Evolutionary conservation across 495 filamentous ascomycete genomes (phyloP).

Genomic region (Xylaria longipes): DNA sequence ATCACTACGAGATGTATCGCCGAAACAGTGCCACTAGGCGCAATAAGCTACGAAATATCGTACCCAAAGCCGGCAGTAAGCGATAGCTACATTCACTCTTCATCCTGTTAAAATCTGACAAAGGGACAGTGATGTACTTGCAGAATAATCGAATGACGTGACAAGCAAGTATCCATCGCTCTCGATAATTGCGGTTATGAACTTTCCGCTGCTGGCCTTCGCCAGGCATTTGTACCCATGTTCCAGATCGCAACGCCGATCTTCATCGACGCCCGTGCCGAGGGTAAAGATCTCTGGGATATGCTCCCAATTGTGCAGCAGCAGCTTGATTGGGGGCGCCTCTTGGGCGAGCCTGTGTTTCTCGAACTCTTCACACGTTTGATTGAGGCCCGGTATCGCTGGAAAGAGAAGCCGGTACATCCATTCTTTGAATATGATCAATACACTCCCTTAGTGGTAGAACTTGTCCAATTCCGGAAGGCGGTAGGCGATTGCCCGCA

Average conservation of each 20-base stretch:
- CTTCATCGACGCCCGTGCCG: background rate
- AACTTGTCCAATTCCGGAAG: slow-evolving; percentile 5
- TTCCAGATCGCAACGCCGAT: slow-evolving; percentile 5
- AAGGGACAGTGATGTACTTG: background rate
- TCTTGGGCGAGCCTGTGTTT: background rate
- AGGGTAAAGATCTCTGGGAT: slow-evolving; percentile 17
- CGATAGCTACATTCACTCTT: background rate
- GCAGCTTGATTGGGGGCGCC: background rate
- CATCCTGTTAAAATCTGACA: background rate
- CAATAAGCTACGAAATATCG: background rate
- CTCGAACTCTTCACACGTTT: slow-evolving; percentile 11
- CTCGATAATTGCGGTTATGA: background rate
- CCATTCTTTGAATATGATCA: background rate
- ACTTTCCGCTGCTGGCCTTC: background rate
- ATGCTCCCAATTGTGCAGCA: background rate
- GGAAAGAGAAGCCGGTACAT: background rate
- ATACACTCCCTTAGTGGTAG: background rate
- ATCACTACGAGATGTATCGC: background rate
- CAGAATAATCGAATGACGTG: background rate
- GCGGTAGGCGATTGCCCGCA: slow-evolving; percentile 10
- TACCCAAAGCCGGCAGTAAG: slow-evolving; percentile 5
- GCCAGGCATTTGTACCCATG: background rate
- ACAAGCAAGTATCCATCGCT: background rate
- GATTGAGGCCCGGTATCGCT: slow-evolving; percentile 2
- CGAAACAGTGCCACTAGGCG: background rate